A percentile compares a stretch with the other conserved stretches of the same genome.
Conservation (phyloP, 148 eudicot genomes). For the Fallopia convolvulus region DNA sequence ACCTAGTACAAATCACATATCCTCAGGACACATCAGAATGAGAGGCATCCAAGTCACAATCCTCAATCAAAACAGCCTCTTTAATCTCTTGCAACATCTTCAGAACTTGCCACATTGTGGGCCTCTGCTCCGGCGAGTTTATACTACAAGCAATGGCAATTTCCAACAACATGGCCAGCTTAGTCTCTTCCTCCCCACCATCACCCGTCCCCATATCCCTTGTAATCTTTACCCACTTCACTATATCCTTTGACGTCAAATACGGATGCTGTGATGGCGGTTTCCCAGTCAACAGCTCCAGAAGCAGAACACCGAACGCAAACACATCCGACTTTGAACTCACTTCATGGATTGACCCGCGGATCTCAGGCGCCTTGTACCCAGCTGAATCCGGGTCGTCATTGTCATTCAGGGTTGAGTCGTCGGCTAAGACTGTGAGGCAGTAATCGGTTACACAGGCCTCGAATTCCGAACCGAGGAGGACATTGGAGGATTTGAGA, state of each 20-base stretch:
- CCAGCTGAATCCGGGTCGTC: constrained; percentile 27
- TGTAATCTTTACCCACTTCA: constrained; percentile 42
- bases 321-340: constrained; percentile 60
- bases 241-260: constrained; percentile 35
- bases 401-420: constrained; percentile 8
- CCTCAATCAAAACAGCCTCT: constrained; percentile 47
- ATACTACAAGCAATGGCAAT: constrained; percentile 63
- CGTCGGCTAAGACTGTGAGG: constrained; percentile 31
- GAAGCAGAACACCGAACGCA: constrained; percentile 57
- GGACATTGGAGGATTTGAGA: constrained; percentile 69
- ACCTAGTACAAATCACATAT: not conserved
- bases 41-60: constrained; percentile 20
- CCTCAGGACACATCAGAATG: constrained; percentile 5
- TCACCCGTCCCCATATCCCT: constrained; percentile 31
- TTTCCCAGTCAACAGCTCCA: constrained; percentile 66
- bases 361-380: constrained; percentile 57
- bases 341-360: constrained; percentile 21
- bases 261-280: constrained; percentile 46
- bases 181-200: constrained; percentile 37
- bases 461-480: constrained; percentile 71
- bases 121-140: constrained; percentile 57
- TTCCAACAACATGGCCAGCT: constrained; percentile 58
- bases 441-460: constrained; percentile 71
- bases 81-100: constrained; percentile 78
- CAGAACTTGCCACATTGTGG: constrained; percentile 79